Conservation (phyloP, 805 yeast genomes). For the Ogataea siamensis region DNA sequence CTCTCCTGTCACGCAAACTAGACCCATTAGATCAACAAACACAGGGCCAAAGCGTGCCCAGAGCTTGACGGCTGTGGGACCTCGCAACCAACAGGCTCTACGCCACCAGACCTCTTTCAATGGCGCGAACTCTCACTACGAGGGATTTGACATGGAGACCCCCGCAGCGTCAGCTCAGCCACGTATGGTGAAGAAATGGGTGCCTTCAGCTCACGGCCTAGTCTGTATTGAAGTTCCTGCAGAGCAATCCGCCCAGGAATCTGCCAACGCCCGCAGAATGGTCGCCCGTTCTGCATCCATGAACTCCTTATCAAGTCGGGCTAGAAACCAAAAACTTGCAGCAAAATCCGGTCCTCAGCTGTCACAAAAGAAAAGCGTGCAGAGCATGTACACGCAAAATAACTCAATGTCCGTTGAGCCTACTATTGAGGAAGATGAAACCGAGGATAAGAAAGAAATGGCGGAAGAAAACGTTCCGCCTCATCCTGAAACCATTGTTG, state of each 20-base stretch:
- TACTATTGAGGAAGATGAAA: constrained; percentile 27
- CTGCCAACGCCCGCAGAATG: constrained; percentile 14
- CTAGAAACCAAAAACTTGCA: constrained; percentile 9
- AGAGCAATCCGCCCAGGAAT: constrained; percentile 9
- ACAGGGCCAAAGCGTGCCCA: constrained; percentile 20
- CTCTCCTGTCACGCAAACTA: constrained; percentile 18
- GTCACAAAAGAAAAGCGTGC: constrained; percentile 22
- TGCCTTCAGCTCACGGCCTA: constrained; percentile 73
- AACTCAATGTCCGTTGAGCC: constrained; percentile 18
- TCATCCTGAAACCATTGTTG: not conserved
- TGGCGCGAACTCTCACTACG: constrained; percentile 9
- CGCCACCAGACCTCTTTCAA: constrained; percentile 23
- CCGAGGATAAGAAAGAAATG: constrained; percentile 1
- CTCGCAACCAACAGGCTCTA: constrained; percentile 6
- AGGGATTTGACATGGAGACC: constrained; percentile 13
- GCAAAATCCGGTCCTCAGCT: constrained; percentile 9
- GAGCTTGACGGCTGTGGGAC: constrained; percentile 18
- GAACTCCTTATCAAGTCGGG: constrained; percentile 21
- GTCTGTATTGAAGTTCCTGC: constrained; percentile 68
- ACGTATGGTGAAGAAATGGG: constrained; percentile 61
- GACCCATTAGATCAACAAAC: constrained; percentile 5
- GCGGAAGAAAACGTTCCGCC: not conserved
- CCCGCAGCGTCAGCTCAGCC: constrained; percentile 20
- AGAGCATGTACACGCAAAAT: constrained; percentile 24
- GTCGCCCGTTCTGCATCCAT: constrained; percentile 26